Conservation (phyloP, 345 rosid species). For the Boechera divaricarpa region DNA sequence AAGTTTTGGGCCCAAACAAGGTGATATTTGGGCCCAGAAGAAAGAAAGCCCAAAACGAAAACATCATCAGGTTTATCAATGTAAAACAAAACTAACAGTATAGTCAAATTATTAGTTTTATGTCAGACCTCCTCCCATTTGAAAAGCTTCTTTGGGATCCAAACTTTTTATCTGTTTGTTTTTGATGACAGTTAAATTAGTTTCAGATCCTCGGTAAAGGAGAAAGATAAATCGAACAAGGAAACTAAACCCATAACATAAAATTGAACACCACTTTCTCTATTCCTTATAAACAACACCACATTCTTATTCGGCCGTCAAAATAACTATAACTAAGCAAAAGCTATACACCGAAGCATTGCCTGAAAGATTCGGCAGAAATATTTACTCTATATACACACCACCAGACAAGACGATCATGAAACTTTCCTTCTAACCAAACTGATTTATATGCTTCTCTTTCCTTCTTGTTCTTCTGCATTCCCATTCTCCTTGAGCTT, state of each 20-base stretch:
- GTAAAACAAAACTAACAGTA: no score
- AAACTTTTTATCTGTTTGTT: background rate
- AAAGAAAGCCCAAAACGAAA: background rate
- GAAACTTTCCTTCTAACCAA: constrained; percentile 13
- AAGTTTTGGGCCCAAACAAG: background rate
- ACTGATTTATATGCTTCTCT: constrained; percentile 37
- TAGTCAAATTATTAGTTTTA: no score
- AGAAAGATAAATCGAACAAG: constrained; percentile 2
- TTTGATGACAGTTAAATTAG: background rate
- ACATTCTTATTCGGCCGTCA: constrained; percentile 19
- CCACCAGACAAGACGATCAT: constrained; percentile 19
- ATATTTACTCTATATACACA: constrained; percentile 38
- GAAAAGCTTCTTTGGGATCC: background rate
- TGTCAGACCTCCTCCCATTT: background rate
- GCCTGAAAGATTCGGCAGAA: constrained; percentile 6
- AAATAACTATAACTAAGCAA: constrained; percentile 25
- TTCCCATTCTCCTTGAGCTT: constrained; percentile 61
- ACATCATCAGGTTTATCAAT: background rate
- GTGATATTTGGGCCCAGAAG: background rate
- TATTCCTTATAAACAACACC: constrained; percentile 4
- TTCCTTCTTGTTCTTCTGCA: constrained; percentile 43
- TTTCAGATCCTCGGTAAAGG: background rate
- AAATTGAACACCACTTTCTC: background rate
- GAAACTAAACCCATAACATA: background rate
- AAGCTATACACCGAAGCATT: constrained; percentile 36